These are phyloP conservation scores for Neophaeococcomyces aloes DNA, from an alignment of 2,329 filamentous ascomycete genomes.

Conservation along the genomic window DNA sequence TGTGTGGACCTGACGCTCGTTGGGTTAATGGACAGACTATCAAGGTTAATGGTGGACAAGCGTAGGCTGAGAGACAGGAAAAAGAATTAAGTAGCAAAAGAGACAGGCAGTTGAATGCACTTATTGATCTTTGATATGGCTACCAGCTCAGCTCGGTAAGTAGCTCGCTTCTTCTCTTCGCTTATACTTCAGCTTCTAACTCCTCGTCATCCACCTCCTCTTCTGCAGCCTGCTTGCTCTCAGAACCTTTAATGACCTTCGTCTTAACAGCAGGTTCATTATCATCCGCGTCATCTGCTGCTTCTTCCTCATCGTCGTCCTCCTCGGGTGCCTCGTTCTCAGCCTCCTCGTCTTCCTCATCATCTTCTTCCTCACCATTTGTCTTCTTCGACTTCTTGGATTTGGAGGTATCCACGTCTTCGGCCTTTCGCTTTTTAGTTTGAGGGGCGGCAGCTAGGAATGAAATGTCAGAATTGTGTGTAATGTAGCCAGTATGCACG, in stretches of 20 bases:
- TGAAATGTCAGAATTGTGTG: slow-evolving; percentile 5
- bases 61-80: neutral
- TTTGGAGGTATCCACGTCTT: slow-evolving; percentile 14
- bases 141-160: neutral
- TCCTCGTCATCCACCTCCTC: slow-evolving; percentile 71
- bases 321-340: slow-evolving; percentile 16
- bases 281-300: slow-evolving; percentile 17
- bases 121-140: neutral
- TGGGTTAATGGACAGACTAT: slow-evolving; percentile 42
- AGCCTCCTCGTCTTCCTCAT: slow-evolving; percentile 14
- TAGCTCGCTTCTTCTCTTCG: neutral
- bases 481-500: neutral
- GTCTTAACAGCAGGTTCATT: slow-evolving; percentile 20
- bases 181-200: slow-evolving; percentile 13
- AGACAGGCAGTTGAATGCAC: neutral
- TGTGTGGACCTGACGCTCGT: slow-evolving; percentile 28
- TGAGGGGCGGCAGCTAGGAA: slow-evolving; percentile 10
- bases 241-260: slow-evolving; percentile 15
- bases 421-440: slow-evolving; percentile 21
- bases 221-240: slow-evolving; percentile 68
- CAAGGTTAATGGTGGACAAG: slow-evolving; percentile 35
- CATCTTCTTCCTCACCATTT: slow-evolving; percentile 9
- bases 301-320: slow-evolving; percentile 13
- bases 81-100: neutral
- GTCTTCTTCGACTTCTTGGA: slow-evolving; percentile 18